Base-by-base conservation (phyloP, 805 yeast species). In the Saturnispora gosingensis region DNA sequence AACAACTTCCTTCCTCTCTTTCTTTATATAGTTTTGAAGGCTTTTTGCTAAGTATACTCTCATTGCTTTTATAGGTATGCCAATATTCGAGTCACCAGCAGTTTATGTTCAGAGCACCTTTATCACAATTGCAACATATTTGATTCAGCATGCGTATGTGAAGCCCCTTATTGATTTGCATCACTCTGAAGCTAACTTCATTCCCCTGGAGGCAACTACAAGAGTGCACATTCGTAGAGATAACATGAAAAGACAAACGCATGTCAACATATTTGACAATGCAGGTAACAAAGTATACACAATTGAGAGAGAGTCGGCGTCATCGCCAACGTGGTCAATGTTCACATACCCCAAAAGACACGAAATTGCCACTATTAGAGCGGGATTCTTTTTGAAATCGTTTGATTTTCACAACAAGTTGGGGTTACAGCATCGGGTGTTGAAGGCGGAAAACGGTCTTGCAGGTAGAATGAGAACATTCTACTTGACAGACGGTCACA, bases 261-360 rank as follows among this genome's bases (percentile, higher is more conserved):
- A 66, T 16, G 72, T 79, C 45, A 77, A 76, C 56, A 81, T 80
- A 1, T 80, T 75, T 60, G 74, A 72, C 54, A 63, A 64, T 43
- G 58, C 61, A 20, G 75, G 77, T 24, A 63, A 61, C 27, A 72
- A 73, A 54, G 59, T 70, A 15, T 80, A 73, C 61, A 68, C 78
- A n/a, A 67, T 80, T 59, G 82, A 78, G 63, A 68, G 83, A 46
- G 68, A 67, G 54, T 68, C 78, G 18, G 63, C 75, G 1, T 58
- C 69, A 49, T 72, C 73, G 48, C 79, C 80, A 18, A 72, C 72
- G 24, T 80, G 85, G 85, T 60, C 74, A n/a, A 59, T 80, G 60
- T 63, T 71, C 27, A 65, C 69, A 3, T 68, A 58, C 50, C 80
- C 81, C 18, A 60, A 67, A 15, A 67, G 80, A 55, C 63, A 58